Base-by-base conservation (phyloP, 352 stramenopile species). In the Pythium folliculosum region DNA sequence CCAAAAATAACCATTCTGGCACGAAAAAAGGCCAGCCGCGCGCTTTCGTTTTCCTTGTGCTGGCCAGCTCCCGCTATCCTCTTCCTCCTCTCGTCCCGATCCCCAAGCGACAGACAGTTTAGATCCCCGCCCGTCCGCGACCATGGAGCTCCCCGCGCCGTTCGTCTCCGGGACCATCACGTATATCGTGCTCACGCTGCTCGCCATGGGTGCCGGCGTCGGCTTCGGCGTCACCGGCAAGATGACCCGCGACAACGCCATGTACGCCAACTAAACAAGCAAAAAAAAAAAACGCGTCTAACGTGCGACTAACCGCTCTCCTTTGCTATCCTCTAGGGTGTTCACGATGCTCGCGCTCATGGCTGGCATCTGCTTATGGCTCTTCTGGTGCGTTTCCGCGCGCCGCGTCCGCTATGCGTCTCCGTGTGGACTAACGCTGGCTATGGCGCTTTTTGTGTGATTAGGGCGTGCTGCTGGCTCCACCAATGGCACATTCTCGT, bases 401-500 rank as follows among this genome's bases (percentile, higher is more conserved):
- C 27, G 27, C 27, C 27, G 27, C 27, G 27, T 32, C 27, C 3
- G 27, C 27, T 38, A 30, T 40, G 35, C 35, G 35, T 37, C 5
- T 37, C 5, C 32, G 32, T 5, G 32, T 22, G 8, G 32, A 50
- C 38, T 63, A 49, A 57, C 16, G 10, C 32, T 55, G 27, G n/a
- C n/a, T n/a, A n/a, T n/a, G n/a, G n/a, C n/a, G n/a, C n/a, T n/a
- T n/a, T n/a, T n/a, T n/a, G n/a, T n/a, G n/a, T n/a, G n/a, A n/a
- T n/a, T n/a, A n/a, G n/a, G 85, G 88, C 86, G n/a, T 96, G 88
- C 69, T 93, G 84, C 82, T 96, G 88, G 88, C 63, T 96, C 63
- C 88, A 96, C 74, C 88, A 96, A 78, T 96, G 88, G 88, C 88
- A 96, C 79, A 89, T 94, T 58, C 74, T 96, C 50, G 78, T 96